Evolutionary conservation across 2,329 filamentous ascomycete genomes (phyloP), one percentile per base, ranked within the genome.

Genomic region (Thelonectria rubi): DNA sequence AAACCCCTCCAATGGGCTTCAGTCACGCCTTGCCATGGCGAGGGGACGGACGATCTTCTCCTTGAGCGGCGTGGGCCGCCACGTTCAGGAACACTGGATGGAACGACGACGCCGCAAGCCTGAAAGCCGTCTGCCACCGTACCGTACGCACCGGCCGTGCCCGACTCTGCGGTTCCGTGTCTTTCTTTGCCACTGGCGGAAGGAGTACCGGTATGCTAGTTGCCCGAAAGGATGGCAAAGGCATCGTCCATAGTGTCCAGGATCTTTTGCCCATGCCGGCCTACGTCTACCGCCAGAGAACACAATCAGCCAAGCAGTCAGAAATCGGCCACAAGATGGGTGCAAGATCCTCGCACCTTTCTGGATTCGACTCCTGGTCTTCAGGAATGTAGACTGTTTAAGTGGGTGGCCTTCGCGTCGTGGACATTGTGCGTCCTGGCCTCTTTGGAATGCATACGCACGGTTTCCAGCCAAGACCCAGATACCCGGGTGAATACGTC

Each of bases 41-140:
- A 15, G 5, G 12, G 3, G 9, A n/a, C 34, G 3, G 34, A 37
- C 34, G 34, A 37, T 37, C 34, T 37, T 37, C 34, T 14, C 34
- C 34, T 6, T 10, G 11, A 14, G 34, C 34, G 14, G 34, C 34
- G 39, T 26, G 51, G 10, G 30, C 17, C 39, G 17, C 17, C 51
- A 34, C 30, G 12, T 43, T 18, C 39, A 54, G 51, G 26, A 24
- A 45, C 51, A 14, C 48, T 10, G 32, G n/a, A 10, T 15, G 17
- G 24, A 40, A 42, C 8, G 34, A 32, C 32, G 20, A 18, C 53
- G 21, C 30, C 45, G 37, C 50, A 14, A 26, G 51, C 43, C 9
- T 34, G 24, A 15, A 39, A 46, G 32, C 7, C 43, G 20, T 20
- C 37, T 47, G 53, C 53, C 53, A 55, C 43, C 39, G 18, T 18